Evolutionary conservation across 257 asterid genomes (phyloP).

Genomic region (Solanum tarapatanum): DNA sequence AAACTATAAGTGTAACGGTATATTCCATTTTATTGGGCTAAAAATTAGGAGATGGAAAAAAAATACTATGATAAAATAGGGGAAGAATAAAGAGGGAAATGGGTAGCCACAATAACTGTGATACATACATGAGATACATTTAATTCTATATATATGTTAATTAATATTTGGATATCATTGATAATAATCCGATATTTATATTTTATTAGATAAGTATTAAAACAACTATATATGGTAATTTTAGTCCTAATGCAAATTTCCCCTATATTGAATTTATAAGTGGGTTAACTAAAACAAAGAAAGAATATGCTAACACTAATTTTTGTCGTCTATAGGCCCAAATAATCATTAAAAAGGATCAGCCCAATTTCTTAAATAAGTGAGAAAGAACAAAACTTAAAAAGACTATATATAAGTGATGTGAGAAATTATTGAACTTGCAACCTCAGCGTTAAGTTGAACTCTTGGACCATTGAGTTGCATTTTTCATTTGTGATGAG

Average conservation of each 20-base stretch:
- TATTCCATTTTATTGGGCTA: neutral
- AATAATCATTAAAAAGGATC: too few relatives aligned
- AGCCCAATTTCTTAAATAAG: too few relatives aligned
- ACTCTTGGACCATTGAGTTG: too few relatives aligned
- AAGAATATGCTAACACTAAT: too few relatives aligned
- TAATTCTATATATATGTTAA: neutral
- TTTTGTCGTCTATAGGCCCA: too few relatives aligned
- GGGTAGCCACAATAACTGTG: neutral
- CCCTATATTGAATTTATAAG: neutral
- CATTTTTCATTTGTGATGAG: too few relatives aligned
- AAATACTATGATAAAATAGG: too few relatives aligned
- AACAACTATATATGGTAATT: too few relatives aligned
- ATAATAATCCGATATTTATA: neutral
- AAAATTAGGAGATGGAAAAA: neutral
- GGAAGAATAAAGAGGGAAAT: neutral
- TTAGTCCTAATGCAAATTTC: neutral
- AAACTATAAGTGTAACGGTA: neutral
- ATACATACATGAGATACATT: neutral
- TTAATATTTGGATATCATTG: neutral
- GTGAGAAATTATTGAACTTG: too few relatives aligned
- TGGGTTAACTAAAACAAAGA: neutral
- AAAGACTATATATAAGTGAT: too few relatives aligned
- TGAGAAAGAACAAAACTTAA: too few relatives aligned
- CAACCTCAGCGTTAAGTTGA: too few relatives aligned
- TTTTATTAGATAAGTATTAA: neutral